Base-by-base conservation (phyloP, 2,329 filamentous ascomycete genomes). In the Daldinia sp. region DNA sequence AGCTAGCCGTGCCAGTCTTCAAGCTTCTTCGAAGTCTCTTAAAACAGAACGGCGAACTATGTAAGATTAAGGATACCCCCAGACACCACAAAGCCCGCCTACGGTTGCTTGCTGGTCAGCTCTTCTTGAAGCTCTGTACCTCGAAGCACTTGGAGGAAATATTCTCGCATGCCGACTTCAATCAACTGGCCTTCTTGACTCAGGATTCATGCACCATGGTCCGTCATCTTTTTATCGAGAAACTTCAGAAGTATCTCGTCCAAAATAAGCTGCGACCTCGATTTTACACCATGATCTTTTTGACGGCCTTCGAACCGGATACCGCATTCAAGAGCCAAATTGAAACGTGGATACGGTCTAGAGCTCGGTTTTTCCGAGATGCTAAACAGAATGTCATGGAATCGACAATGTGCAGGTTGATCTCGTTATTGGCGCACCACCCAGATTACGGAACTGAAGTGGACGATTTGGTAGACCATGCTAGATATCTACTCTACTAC, bases 351-450 rank as follows among this genome's bases (percentile, higher is more conserved):
- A 87, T 98, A 51, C 89, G 91, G 52, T 94, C 94, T 43, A 87
- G 94, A 11, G 88, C 90, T 7, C 86, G 88, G 17, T 83, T 85
- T 56, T 92, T 91, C 72, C 78, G 78, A 58, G 81, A 83, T 29
- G 82, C 78, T 66, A 87, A 84, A 70, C 83, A 87, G 56, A 87
- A 83, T 8, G 83, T 90, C 6, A 87, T 99, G 80, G 94, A 98
- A 77, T 86, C 88, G 19, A 85, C 90, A 10, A 91, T 98, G 74
- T 88, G 91, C 23, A 88, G 95, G 7, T 84, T 98, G 30, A 82
- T 99, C 53, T 95, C 93, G 49, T 80, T 99, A 41, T 84, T 99
- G 41, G 94, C 94, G 4, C 94, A 98, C 75, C 95, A 99, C 75
- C 94, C 94, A 1, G 95, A 99, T 76, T 97, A 94, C 69, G 87